Conservation (phyloP, 495 filamentous ascomycete genomes). For the Hyaloscypha bicolor region DNA sequence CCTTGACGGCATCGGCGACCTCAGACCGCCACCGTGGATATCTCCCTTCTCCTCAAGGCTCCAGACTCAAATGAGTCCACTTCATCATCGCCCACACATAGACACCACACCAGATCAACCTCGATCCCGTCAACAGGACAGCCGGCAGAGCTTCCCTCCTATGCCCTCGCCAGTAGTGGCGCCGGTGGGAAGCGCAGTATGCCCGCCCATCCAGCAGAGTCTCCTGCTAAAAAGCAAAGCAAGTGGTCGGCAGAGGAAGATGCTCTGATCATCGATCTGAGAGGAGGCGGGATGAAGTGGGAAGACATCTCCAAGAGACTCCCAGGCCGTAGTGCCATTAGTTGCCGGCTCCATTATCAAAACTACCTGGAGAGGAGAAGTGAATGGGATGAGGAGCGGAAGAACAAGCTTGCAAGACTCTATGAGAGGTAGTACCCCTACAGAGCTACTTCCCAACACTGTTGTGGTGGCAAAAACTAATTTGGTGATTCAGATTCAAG, state of each 20-base stretch:
- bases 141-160: slow-evolving; percentile 28
- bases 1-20: slow-evolving; percentile 34
- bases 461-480: slow-evolving; percentile 16
- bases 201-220: slow-evolving; percentile 61
- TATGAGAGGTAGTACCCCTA: slow-evolving; percentile 79
- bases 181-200: slow-evolving; percentile 33
- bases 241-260: slow-evolving; percentile 97
- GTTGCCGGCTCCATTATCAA: slow-evolving; percentile 93
- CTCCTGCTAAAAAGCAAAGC: slow-evolving; percentile 89
- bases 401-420: slow-evolving; percentile 90
- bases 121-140: slow-evolving; percentile 44
- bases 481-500: slow-evolving; percentile 70
- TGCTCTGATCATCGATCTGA: slow-evolving; percentile 82
- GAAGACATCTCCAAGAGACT: slow-evolving; percentile 92
- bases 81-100: slow-evolving; percentile 35
- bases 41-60: slow-evolving; percentile 77
- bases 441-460: background rate
- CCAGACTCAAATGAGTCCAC: slow-evolving; percentile 80
- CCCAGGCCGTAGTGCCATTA: slow-evolving; percentile 88
- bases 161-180: slow-evolving; percentile 22
- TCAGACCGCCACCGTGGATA: slow-evolving; percentile 79
- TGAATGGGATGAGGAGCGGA: slow-evolving; percentile 96
- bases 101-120: slow-evolving; percentile 53
- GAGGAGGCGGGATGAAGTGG: slow-evolving; percentile 94
- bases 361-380: slow-evolving; percentile 91